A percentile compares a stretch with the other conserved stretches of the same genome.
These are phyloP conservation scores for Fusarium sp. DNA, from an alignment of 2,329 filamentous ascomycete species.

Conservation along the genomic window DNA sequence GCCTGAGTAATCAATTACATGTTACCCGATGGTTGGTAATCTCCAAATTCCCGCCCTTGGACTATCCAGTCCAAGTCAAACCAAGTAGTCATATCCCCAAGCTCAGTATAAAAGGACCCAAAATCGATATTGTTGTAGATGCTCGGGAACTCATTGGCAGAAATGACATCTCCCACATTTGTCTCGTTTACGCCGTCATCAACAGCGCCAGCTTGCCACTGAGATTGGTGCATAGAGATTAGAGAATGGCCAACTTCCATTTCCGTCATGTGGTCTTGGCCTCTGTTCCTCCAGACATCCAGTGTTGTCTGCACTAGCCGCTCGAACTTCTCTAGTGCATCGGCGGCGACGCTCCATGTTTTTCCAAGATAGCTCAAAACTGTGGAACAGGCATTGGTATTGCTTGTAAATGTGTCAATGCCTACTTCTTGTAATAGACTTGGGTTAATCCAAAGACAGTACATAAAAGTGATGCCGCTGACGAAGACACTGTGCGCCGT, in stretches of 20 bases:
- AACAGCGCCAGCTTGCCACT: not conserved
- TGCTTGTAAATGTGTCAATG: slow-evolving; percentile 3
- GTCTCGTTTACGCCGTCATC: not conserved
- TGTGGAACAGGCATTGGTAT: slow-evolving; percentile 29
- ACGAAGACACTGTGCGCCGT: slow-evolving; percentile 46
- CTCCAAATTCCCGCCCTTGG: not conserved
- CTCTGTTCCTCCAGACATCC: slow-evolving; percentile 1
- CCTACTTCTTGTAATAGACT: slow-evolving; percentile 1
- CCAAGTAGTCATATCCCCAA: slow-evolving; percentile 41
- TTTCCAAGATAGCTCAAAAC: slow-evolving; percentile 34
- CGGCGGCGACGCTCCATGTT: slow-evolving; percentile 50
- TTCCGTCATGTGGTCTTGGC: slow-evolving; percentile 1
- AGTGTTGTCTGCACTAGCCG: slow-evolving; percentile 20
- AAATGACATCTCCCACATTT: not conserved
- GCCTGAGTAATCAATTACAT: too few species aligned
- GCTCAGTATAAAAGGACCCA: slow-evolving; percentile 32
- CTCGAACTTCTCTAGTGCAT: slow-evolving; percentile 46
- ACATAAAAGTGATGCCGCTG: slow-evolving; percentile 45
- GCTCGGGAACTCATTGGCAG: not conserved
- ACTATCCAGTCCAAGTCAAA: slow-evolving; percentile 40
- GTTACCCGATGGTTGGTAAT: not conserved
- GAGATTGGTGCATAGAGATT: slow-evolving; percentile 14
- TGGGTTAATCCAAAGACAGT: slow-evolving; percentile 38
- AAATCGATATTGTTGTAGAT: slow-evolving; percentile 2
- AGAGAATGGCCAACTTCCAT: slow-evolving; percentile 13